A percentile compares a stretch with the other conserved stretches of the same genome.
Conservation (phyloP, 495 filamentous ascomycete species). For the Podospora conica region DNA sequence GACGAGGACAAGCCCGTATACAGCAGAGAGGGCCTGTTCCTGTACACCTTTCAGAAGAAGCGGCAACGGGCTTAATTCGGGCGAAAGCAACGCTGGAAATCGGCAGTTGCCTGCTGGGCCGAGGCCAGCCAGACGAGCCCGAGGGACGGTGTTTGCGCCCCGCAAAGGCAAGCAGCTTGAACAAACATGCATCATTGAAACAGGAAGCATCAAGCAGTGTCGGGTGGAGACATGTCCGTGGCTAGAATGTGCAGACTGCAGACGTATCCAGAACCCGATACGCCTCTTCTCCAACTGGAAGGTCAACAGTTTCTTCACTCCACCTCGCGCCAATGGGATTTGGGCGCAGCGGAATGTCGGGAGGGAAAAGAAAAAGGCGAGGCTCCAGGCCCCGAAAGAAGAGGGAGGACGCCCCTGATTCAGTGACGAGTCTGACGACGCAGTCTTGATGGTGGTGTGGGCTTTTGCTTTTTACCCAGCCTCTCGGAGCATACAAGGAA, state of each 20-base stretch:
- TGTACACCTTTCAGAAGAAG: conserved; percentile 55
- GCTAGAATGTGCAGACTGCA: background rate
- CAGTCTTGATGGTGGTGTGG: conserved; percentile 4
- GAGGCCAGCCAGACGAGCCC: background rate
- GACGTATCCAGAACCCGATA: background rate
- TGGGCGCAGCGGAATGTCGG: background rate
- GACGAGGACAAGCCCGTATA: conserved; percentile 57
- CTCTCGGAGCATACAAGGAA: background rate
- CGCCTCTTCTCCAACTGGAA: background rate
- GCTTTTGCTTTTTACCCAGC: conserved; percentile 6
- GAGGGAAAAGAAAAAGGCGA: background rate
- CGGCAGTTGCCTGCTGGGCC: background rate
- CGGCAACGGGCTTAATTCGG: background rate
- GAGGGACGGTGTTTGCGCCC: background rate
- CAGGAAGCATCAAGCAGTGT: background rate
- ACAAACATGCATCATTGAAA: background rate
- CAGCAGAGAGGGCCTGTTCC: conserved; percentile 55
- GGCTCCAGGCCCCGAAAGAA: background rate
- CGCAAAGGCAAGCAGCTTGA: background rate
- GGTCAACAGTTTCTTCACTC: background rate
- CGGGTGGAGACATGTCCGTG: background rate
- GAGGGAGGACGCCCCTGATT: background rate
- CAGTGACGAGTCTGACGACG: background rate
- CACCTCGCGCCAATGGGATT: background rate
- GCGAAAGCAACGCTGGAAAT: background rate